Conservation (phyloP, 2,329 filamentous ascomycete genomes). For the Dactylonectria macrodidyma region DNA sequence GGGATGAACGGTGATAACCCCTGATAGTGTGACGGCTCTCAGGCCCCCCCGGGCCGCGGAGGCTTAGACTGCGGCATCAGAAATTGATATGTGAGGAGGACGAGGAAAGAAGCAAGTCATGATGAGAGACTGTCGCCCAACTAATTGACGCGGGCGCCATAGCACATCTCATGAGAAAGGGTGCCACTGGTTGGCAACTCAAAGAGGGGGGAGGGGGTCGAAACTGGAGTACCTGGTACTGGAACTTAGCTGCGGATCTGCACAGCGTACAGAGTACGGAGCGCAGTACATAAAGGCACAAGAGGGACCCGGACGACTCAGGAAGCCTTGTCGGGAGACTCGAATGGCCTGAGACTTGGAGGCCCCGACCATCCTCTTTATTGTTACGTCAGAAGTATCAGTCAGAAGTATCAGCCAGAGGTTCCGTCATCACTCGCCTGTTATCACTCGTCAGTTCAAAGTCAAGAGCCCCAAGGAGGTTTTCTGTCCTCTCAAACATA, state of each 20-base stretch:
- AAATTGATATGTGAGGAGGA: no score
- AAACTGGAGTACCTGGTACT: neutral
- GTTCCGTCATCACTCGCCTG: no score
- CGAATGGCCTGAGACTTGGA: neutral
- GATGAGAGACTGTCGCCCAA: conserved; percentile 22
- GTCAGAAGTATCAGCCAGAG: no score
- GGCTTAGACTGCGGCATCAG: no score
- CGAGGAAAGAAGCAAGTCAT: no score
- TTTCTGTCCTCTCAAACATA: no score
- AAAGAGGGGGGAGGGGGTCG: conserved; percentile 17
- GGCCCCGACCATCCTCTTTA: neutral
- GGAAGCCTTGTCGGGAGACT: conserved; percentile 5
- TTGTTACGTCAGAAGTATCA: neutral
- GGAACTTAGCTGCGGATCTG: neutral
- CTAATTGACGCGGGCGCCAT: conserved; percentile 47
- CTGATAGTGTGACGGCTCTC: neutral
- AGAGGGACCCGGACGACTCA: no score
- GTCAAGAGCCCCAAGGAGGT: no score
- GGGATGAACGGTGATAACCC: neutral
- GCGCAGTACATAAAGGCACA: no score
- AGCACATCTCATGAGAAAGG: conserved; percentile 40
- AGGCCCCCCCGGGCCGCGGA: no score
- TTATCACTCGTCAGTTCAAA: no score
- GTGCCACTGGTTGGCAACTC: conserved; percentile 27
- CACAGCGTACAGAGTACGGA: no score